Evolutionary conservation across 139 green algal genomes (phyloP).

Genomic region (Picochlorum sp.): DNA sequence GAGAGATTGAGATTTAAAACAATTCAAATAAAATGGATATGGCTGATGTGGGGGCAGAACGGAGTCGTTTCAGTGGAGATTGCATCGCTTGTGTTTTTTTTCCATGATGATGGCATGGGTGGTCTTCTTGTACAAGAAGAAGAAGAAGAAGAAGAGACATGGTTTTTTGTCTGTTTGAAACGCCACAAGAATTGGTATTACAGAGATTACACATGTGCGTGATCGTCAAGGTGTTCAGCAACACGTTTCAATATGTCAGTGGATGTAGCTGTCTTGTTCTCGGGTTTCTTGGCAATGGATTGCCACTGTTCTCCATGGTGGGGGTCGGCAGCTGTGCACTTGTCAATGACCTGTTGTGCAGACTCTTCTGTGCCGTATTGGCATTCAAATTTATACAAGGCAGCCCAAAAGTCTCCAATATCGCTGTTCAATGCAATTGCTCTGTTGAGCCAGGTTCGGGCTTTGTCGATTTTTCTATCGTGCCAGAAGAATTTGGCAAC

Average conservation of each 20-base stretch:
- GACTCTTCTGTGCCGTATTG: slow-evolving; percentile 37
- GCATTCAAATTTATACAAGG: slow-evolving; percentile 68
- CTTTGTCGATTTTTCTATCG: slow-evolving; percentile 90
- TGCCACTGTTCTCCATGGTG: slow-evolving; percentile 87
- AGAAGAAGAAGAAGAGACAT: no score
- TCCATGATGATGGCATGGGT: no score
- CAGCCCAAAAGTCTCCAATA: slow-evolving; percentile 88
- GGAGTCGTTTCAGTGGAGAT: no score
- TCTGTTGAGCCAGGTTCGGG: slow-evolving; percentile 77
- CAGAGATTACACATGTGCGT: neutral
- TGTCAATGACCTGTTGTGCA: slow-evolving; percentile 24
- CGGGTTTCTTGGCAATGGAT: slow-evolving; percentile 57
- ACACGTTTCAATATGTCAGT: slow-evolving; percentile 72
- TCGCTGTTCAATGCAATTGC: slow-evolving; percentile 69
- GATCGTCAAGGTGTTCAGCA: slow-evolving; percentile 43
- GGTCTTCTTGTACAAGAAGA: no score
- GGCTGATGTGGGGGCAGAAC: no score
- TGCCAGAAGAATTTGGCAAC: slow-evolving; percentile 87
- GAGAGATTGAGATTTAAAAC: no score
- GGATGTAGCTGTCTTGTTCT: neutral
- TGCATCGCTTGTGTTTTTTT: no score
- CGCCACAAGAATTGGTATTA: neutral
- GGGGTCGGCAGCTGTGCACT: slow-evolving; percentile 55
- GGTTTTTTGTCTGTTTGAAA: no score
- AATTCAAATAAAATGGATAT: no score